Conservation (phyloP, 306 rosid genomes). For the Erythrophleum fordii region DNA sequence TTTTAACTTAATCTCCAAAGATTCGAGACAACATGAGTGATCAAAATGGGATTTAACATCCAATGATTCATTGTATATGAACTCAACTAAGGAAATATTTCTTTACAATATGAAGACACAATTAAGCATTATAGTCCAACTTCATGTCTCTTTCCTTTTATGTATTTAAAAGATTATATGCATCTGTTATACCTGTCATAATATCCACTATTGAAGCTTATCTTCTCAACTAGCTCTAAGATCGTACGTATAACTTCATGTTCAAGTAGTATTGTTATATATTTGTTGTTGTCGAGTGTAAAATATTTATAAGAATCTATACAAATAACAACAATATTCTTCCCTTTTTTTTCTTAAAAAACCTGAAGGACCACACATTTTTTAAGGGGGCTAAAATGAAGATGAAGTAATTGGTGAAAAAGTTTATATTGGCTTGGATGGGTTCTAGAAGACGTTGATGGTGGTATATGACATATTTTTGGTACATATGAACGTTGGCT, state of each 20-base stretch:
- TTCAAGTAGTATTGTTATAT: background rate
- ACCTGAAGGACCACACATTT: too few relatives aligned
- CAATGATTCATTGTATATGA: background rate
- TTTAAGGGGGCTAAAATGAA: too few relatives aligned
- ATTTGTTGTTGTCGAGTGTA: background rate
- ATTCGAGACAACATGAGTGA: background rate
- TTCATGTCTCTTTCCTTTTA: background rate
- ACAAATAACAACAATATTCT: too few relatives aligned
- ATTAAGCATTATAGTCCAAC: background rate
- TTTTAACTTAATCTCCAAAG: background rate
- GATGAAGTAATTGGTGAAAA: too few relatives aligned
- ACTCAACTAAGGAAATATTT: background rate
- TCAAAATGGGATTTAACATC: background rate
- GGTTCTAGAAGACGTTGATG: background rate
- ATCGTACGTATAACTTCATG: background rate
- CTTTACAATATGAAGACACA: background rate
- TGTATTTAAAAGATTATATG: too few relatives aligned
- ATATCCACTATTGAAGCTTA: conserved; percentile 16
- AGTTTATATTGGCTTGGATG: background rate
- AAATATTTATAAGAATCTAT: background rate
- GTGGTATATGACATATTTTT: background rate
- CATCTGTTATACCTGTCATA: background rate
- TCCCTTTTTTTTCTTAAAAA: too few relatives aligned
- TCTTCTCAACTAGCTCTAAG: background rate
- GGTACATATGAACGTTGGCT: too few relatives aligned